Base-by-base conservation (phyloP, 2,329 filamentous ascomycete genomes). In the Fusarium veterinarium region DNA sequence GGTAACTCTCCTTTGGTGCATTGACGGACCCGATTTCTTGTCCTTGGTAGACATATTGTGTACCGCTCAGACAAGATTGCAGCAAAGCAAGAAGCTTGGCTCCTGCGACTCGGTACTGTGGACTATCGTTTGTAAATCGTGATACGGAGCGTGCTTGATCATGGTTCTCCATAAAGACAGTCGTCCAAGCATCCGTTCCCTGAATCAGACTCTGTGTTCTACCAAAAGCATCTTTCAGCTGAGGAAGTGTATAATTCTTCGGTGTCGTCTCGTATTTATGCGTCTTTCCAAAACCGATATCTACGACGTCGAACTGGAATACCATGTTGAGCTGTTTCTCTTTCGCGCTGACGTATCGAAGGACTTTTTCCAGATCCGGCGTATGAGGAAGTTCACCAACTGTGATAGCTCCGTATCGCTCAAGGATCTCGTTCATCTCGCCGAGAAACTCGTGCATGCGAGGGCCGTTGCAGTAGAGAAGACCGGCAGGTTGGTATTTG, bases 331-430 rank as follows among this genome's bases (percentile, higher is more conserved):
- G 81, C 79, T 92, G 88, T 65, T 86, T 86, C 61, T 88, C 87
- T 33, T 85, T 80, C 1, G 88, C 86, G 6, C 86, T 86, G 19
- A 92, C 89, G 70, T 91, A 92, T 23, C 84, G 77, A 12, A 92
- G 80, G 4, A 92, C 89, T 41, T 88, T 83, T 7, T 81, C 79
- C 33, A 87, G 84, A 61, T 91, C 86, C 0, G 88, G 90, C 0
- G 91, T 91, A 73, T 87, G 81, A 1, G 91, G 90, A 31, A 92
- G 87, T 80, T 94, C 92, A 53, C 92, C 92, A 0, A 93, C 91
- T 0, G 91, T 93, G 80, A 93, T 88, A n/a, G 89, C 87, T 62
- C 89, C 87, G 78, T 93, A 93, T 49, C 85, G 81, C 63, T 82
- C 82, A 3, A 92, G 82, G 5, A 93, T 84, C 3, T 84, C 83